phyloP scores from a whole-genome alignment of 2,329 filamentous ascomycete genomes.

The Rhynchosporium agropyri region DNA sequence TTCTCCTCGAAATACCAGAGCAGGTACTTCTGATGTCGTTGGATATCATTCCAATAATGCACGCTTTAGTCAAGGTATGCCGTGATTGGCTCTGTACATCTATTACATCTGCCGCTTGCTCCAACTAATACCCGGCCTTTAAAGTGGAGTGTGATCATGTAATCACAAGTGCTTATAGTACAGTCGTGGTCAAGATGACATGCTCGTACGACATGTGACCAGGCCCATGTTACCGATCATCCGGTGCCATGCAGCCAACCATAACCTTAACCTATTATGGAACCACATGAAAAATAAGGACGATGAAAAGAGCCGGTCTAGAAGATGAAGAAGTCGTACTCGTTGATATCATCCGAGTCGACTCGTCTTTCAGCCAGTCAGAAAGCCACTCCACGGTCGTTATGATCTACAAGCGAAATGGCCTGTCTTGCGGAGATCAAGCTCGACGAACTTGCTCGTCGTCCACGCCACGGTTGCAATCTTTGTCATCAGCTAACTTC shows the following conservation, averaged over 20 bases:
- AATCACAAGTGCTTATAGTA: constrained; percentile 6
- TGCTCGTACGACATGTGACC: neutral
- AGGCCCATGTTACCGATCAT: neutral
- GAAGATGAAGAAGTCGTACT: neutral
- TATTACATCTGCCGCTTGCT: constrained; percentile 3
- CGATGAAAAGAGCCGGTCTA: constrained; percentile 2
- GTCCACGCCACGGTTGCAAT: neutral
- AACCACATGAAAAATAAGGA: neutral
- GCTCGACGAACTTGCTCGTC: neutral
- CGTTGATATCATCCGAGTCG: neutral
- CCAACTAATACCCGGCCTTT: constrained; percentile 1
- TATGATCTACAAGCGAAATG: neutral
- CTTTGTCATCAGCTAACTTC: constrained; percentile 16
- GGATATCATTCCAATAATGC: neutral
- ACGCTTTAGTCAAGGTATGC: constrained; percentile 6
- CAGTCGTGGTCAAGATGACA: neutral
- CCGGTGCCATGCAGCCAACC: constrained; percentile 1
- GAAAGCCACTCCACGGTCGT: neutral
- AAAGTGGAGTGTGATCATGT: constrained; percentile 12
- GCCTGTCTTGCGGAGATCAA: neutral
- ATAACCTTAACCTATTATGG: neutral
- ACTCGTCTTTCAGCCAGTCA: neutral
- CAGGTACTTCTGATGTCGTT: constrained; percentile 11
- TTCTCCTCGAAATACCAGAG: neutral
- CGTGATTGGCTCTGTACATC: neutral